Conservation (phyloP, 257 asterid genomes). For the Salvia hispanica region DNA sequence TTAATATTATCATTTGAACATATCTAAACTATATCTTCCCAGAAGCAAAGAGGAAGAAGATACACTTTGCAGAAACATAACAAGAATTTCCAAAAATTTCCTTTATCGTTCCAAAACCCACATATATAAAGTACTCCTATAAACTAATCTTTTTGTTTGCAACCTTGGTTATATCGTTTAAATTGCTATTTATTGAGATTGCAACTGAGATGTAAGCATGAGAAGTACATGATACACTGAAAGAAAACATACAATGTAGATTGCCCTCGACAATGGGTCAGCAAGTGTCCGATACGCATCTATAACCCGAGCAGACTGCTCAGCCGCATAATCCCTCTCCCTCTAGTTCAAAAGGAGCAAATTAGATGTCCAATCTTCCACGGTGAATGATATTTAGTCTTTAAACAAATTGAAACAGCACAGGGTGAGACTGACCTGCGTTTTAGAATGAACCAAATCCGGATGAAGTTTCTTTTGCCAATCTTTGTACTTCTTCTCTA, state of each 20-base stretch:
- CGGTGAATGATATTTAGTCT: background rate
- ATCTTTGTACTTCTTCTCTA: constrained; percentile 80
- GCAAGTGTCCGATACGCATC: constrained; percentile 86
- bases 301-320: constrained; percentile 87
- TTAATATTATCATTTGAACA: constrained; percentile 14
- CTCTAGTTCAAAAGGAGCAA: constrained; percentile 47
- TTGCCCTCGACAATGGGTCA: constrained; percentile 77
- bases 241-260: constrained; percentile 64
- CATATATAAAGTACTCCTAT: background rate
- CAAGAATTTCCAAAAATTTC: constrained; percentile 4
- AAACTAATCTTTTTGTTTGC: constrained; percentile 9
- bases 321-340: constrained; percentile 93
- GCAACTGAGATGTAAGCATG: constrained; percentile 24
- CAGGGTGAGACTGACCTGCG: constrained; percentile 52
- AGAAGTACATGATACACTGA: constrained; percentile 8
- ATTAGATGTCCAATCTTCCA: constrained; percentile 6
- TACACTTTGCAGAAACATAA: background rate
- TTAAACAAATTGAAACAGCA: constrained; percentile 13
- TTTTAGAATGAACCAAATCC: constrained; percentile 87
- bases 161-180: background rate
- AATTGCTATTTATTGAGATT: background rate
- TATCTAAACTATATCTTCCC: constrained; percentile 5
- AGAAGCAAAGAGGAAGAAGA: constrained; percentile 2
- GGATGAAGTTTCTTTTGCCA: constrained; percentile 99
- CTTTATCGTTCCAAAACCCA: constrained; percentile 9